Evolutionary conservation across 805 yeast species (phyloP), one percentile per base, ranked within the genome.

Genomic region (Zygosaccharomyces siamensis): DNA sequence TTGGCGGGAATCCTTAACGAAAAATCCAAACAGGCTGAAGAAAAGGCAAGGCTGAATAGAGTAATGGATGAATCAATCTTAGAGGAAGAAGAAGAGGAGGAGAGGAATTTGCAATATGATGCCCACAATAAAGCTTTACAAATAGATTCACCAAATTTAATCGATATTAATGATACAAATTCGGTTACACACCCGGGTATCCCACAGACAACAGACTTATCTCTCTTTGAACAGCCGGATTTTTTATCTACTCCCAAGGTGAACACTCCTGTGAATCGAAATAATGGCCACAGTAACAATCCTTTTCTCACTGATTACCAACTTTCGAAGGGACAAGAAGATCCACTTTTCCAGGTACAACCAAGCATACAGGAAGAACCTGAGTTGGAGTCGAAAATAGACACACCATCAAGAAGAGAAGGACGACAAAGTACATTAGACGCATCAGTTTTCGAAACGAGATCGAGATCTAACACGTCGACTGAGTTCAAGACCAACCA

Each of bases 1-100:
- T 51, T 73, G n/a, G 74, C 75, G 1, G 66, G 66, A 32, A 64
- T 72, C 23, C 56, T 73, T 33, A 71, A 67, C 47, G 70, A 67
- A 46, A 72, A 70, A 38, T 61, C 68, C 4, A 64, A 61, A 27
- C 57, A 51, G 40, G 66, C 68, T 14, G 68, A 60, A 32, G 55
- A 50, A 33, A 59, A 53, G 39, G 57, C 52, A 51, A 54, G 55
- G 27, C 39, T 52, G 7, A 51, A 53, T 40, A 47, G 48, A 36
- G 21, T 52, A 7, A 43, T 54, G 5, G 55, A 55, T 26, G 28
- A 50, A 4, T 50, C 65, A 0, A 54, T 61, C 3, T 16, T 58
- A 18, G 61, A 59, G 48, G 64, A 57, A 43, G 60, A 56, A 5
- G 62, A 56, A 12, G 56, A 57, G 3, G 60, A 52, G 5, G 49